Evolutionary conservation across 371 early-diverging fungal genomes (phyloP).

Genomic region (Circinella umbellata): DNA sequence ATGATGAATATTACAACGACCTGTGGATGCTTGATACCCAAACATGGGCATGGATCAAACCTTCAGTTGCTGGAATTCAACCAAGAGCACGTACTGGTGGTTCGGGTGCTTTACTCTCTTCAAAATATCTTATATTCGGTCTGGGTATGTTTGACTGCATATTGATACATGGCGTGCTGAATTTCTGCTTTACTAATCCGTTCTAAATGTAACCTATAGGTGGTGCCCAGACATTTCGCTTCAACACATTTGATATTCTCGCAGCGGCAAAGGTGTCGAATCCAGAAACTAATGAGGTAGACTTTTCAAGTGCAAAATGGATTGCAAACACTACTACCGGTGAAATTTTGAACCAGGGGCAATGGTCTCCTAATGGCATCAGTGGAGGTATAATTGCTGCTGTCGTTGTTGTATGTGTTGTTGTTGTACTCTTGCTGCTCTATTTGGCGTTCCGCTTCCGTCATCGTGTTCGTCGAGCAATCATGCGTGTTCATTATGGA

Average conservation of each 20-base stretch:
- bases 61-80: constrained; percentile 16
- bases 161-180: background rate
- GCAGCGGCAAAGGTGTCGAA: background rate
- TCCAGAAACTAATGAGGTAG: background rate
- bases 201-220: background rate
- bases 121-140: constrained; percentile 2
- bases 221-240: too few relatives aligned
- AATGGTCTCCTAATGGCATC: background rate
- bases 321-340: background rate
- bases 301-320: background rate
- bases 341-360: background rate
- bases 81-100: constrained; percentile 22
- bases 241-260: background rate
- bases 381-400: constrained; percentile 29
- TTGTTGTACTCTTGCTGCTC: constrained; percentile 12
- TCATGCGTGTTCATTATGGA: constrained; percentile 22
- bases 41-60: constrained; percentile 25
- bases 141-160: constrained; percentile 8
- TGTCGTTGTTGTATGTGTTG: constrained; percentile 17
- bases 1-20: background rate
- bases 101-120: constrained; percentile 9
- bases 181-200: background rate
- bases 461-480: constrained; percentile 5
- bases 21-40: constrained; percentile 25
- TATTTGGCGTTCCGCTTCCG: constrained; percentile 21